Conservation (phyloP, 768 basidiomycete genomes). For the Pulveroboletus sp. region DNA sequence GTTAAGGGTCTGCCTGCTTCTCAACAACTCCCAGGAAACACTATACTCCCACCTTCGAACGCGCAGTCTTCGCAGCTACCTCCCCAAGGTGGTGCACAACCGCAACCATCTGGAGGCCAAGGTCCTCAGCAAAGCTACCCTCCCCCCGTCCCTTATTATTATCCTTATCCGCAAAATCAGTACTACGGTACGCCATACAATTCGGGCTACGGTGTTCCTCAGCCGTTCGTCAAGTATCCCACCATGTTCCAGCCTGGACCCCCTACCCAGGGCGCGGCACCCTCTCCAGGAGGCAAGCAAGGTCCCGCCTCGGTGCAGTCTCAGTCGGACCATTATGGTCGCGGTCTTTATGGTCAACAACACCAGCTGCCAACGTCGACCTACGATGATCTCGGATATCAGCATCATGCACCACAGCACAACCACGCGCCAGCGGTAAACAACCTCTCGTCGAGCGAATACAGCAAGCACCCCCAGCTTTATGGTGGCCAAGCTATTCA, state of each 20-base stretch:
- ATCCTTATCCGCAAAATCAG: slow-evolving; percentile 74
- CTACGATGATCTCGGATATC: slow-evolving; percentile 53
- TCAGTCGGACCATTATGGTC: slow-evolving; percentile 59
- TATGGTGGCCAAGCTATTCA: slow-evolving; percentile 61
- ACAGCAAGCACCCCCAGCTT: slow-evolving; percentile 43
- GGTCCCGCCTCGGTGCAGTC: slow-evolving; percentile 51
- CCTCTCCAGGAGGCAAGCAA: slow-evolving; percentile 67
- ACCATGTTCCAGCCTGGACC: slow-evolving; percentile 72
- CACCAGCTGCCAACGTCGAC: slow-evolving; percentile 42
- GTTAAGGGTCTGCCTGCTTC: slow-evolving; percentile 64
- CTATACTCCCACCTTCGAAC: slow-evolving; percentile 50
- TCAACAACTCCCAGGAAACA: slow-evolving; percentile 52
- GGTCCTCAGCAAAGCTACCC: slow-evolving; percentile 66
- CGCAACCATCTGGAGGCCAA: slow-evolving; percentile 59
- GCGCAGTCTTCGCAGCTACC: slow-evolving; percentile 52
- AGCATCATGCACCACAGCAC: slow-evolving; percentile 54
- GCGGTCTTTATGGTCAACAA: slow-evolving; percentile 65
- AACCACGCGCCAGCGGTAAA: slow-evolving; percentile 50
- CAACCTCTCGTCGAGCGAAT: slow-evolving; percentile 40
- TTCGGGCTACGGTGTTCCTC: slow-evolving; percentile 53
- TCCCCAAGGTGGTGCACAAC: slow-evolving; percentile 49
- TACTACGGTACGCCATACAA: slow-evolving; percentile 74
- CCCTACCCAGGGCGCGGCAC: slow-evolving; percentile 62
- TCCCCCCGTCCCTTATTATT: slow-evolving; percentile 58
- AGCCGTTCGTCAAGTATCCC: slow-evolving; percentile 76